These are phyloP conservation scores for Trichosporon inkin DNA, from an alignment of 1,284 basidiomycete genomes.

Conservation along the genomic window DNA sequence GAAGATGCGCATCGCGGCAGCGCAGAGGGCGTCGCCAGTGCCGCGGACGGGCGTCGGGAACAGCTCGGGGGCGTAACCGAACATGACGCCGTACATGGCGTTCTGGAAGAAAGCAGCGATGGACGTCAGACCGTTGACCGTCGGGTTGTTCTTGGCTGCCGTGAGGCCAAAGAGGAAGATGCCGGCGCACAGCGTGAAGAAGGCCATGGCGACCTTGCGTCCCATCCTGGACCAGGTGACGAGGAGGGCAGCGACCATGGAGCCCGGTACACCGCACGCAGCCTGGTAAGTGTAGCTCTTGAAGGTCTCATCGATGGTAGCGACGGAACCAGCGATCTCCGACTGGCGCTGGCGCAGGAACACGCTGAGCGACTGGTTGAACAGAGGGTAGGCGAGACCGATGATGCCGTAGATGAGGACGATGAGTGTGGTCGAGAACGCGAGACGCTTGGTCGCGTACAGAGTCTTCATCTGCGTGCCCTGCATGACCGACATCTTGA, in stretches of 20 bases:
- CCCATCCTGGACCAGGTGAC: slow-evolving; percentile 57
- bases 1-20: slow-evolving; percentile 57
- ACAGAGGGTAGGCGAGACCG: slow-evolving; percentile 57
- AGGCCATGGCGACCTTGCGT: slow-evolving; percentile 56
- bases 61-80: slow-evolving; percentile 62
- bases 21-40: slow-evolving; percentile 61
- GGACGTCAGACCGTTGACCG: slow-evolving; percentile 58
- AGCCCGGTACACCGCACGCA: slow-evolving; percentile 58
- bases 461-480: slow-evolving; percentile 56
- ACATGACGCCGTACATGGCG: slow-evolving; percentile 56
- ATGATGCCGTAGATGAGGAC: slow-evolving; percentile 59
- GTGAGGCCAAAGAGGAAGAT: slow-evolving; percentile 63
- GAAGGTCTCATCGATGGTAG: slow-evolving; percentile 50
- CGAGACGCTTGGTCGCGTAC: slow-evolving; percentile 56
- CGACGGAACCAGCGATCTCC: slow-evolving; percentile 19
- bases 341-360: slow-evolving; percentile 53
- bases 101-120: slow-evolving; percentile 56
- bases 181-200: slow-evolving; percentile 56
- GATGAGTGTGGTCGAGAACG: slow-evolving; percentile 56
- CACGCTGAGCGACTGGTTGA: slow-evolving; percentile 55
- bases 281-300: slow-evolving; percentile 55
- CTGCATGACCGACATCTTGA: slow-evolving; percentile 52
- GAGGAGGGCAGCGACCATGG: slow-evolving; percentile 56
- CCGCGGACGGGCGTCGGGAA: slow-evolving; percentile 63
- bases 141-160: slow-evolving; percentile 54